Percentiles rank a stretch among this genome's conserved stretches.
Conservation (phyloP, 495 filamentous ascomycete genomes). For the Pyronema domesticum region DNA sequence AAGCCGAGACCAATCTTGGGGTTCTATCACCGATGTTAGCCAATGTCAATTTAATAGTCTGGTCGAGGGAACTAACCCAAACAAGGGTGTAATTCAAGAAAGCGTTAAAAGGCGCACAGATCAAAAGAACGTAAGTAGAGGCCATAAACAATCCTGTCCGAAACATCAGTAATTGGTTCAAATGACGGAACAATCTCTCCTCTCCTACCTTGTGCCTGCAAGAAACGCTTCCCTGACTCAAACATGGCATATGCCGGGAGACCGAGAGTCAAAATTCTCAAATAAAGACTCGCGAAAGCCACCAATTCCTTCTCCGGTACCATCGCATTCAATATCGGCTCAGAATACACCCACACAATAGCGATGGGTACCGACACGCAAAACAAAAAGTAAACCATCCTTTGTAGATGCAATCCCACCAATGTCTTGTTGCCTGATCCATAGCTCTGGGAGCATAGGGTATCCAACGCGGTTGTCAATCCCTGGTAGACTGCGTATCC, state of each 20-base stretch:
- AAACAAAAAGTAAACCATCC: slow-evolving; percentile 51
- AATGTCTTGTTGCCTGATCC: slow-evolving; percentile 48
- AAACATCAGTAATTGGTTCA: not conserved
- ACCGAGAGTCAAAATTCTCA: slow-evolving; percentile 44
- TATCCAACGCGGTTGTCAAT: slow-evolving; percentile 51
- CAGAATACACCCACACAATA: slow-evolving; percentile 39
- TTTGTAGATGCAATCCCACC: slow-evolving; percentile 52
- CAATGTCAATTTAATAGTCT: not conserved
- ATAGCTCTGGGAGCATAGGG: slow-evolving; percentile 57
- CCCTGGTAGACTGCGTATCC: slow-evolving; percentile 53
- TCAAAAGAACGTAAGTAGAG: slow-evolving; percentile 45
- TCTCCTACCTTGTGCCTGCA: slow-evolving; percentile 46
- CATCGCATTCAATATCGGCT: slow-evolving; percentile 36
- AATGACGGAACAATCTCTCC: not conserved
- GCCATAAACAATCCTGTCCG: slow-evolving; percentile 36
- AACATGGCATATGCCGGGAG: slow-evolving; percentile 48
- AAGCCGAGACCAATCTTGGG: slow-evolving; percentile 53
- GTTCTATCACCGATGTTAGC: slow-evolving; percentile 25
- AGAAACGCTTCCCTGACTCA: slow-evolving; percentile 52
- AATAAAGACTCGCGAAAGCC: slow-evolving; percentile 45
- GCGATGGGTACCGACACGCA: slow-evolving; percentile 44
- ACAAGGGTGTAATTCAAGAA: slow-evolving; percentile 53
- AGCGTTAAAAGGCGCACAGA: slow-evolving; percentile 48
- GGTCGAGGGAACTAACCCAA: slow-evolving; percentile 30
- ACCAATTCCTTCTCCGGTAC: slow-evolving; percentile 46